Percentiles rank a stretch among this genome's conserved stretches.
phyloP scores from a whole-genome alignment of 495 filamentous ascomycete genomes.

The Aspergillus hancockii region DNA sequence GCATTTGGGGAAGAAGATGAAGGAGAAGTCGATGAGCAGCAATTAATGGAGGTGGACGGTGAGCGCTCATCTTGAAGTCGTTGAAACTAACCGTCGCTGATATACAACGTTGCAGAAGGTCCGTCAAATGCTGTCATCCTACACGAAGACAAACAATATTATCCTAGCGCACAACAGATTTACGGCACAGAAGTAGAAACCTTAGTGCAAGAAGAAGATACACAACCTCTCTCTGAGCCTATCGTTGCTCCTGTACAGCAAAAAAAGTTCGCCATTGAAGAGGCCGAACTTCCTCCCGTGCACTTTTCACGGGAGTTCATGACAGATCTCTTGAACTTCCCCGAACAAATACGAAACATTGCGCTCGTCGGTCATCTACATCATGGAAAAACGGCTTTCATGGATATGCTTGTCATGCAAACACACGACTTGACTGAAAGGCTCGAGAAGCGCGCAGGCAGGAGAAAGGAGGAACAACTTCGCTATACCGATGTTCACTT shows the following conservation, averaged over 20 bases:
- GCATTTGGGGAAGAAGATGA: constrained; percentile 65
- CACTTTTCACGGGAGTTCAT: constrained; percentile 87
- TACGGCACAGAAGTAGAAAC: constrained; percentile 95
- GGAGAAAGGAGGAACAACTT: constrained; percentile 84
- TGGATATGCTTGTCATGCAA: constrained; percentile 97
- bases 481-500: constrained; percentile 92
- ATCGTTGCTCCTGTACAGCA: constrained; percentile 91
- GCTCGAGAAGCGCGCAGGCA: constrained; percentile 76
- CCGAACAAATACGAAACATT: constrained; percentile 90
- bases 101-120: constrained; percentile 61
- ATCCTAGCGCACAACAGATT: constrained; percentile 91
- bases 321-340: constrained; percentile 94
- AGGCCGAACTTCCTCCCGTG: constrained; percentile 86
- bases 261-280: constrained; percentile 94
- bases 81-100: not conserved
- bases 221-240: constrained; percentile 85
- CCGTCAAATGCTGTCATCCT: constrained; percentile 95
- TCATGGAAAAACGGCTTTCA: constrained; percentile 95
- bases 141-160: constrained; percentile 99
- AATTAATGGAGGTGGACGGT: constrained; percentile 95
- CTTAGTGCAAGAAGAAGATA: constrained; percentile 95
- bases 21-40: constrained; percentile 63
- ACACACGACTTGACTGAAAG: constrained; percentile 83
- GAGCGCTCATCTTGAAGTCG: constrained; percentile 22
- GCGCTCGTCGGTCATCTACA: constrained; percentile 91